Conservation (phyloP, 306 rosid species). For the Ormosia semicastrata region DNA sequence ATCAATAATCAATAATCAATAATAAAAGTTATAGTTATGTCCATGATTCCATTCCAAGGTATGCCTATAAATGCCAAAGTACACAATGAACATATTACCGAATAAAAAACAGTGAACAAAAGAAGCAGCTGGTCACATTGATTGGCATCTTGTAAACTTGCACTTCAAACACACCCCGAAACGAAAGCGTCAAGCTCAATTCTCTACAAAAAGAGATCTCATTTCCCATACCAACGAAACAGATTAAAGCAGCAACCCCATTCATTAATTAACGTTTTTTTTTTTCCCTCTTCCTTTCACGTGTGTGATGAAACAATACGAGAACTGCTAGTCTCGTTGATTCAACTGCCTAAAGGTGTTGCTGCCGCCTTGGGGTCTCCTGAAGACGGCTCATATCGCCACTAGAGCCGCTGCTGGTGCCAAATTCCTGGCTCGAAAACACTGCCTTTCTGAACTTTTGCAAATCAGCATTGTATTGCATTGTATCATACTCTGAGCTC, state of each 20-base stretch:
- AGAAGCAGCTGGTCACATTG: not conserved
- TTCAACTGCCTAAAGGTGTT: not conserved
- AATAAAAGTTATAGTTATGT: not conserved
- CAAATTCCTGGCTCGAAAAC: slow-evolving; percentile 49
- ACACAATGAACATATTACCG: not conserved
- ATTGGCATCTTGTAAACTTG: not conserved
- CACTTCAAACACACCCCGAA: not conserved
- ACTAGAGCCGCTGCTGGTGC: slow-evolving; percentile 54
- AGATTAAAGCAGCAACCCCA: not conserved
- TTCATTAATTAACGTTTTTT: not conserved
- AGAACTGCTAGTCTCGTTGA: not conserved
- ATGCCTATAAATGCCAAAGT: not conserved
- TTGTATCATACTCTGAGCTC: slow-evolving; percentile 59
- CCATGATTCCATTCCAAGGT: not conserved
- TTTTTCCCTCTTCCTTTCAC: not conserved
- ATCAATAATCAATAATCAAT: not conserved
- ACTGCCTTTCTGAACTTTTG: slow-evolving; percentile 59
- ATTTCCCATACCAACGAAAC: slow-evolving; percentile 5
- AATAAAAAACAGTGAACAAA: not conserved
- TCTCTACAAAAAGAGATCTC: not conserved
- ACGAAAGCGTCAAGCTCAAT: not conserved
- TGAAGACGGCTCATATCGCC: slow-evolving; percentile 23
- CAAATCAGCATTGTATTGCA: slow-evolving; percentile 59
- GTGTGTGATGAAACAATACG: not conserved
- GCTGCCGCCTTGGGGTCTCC: not conserved